Conservation (phyloP, 176 grass and related monocot genomes). For the Pharus latifolius region DNA sequence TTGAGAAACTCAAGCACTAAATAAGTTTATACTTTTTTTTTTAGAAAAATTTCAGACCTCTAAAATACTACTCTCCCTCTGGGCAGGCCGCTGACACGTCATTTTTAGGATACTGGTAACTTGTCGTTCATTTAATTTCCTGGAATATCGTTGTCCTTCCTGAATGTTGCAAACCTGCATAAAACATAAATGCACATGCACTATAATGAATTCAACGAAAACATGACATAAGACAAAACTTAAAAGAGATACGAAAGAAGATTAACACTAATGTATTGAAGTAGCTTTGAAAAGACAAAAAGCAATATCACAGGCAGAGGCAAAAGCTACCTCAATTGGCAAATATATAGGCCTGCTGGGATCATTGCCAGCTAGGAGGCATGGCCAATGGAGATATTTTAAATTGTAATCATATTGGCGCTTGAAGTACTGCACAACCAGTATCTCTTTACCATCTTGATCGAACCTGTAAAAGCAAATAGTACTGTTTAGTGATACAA, state of each 20-base stretch:
- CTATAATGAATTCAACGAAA: not conserved
- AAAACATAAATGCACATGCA: not conserved
- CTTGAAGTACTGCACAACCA: slow-evolving; percentile 64
- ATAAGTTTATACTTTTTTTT: too few species aligned
- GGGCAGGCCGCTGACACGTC: slow-evolving; percentile 44
- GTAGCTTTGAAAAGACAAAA: not conserved
- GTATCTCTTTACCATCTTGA: slow-evolving; percentile 18
- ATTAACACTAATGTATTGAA: not conserved
- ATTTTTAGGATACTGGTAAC: slow-evolving; percentile 41
- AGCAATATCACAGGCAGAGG: not conserved
- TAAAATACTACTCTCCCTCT: slow-evolving; percentile 38
- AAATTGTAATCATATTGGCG: slow-evolving; percentile 30
- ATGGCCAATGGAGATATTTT: slow-evolving; percentile 45
- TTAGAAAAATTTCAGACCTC: slow-evolving; percentile 23
- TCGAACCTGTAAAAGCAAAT: slow-evolving; percentile 50
- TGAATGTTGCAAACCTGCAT: slow-evolving; percentile 59
- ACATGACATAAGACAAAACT: not conserved
- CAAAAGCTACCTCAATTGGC: slow-evolving; percentile 57
- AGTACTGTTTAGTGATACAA: not conserved
- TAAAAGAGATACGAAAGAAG: not conserved
- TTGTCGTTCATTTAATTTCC: slow-evolving; percentile 59
- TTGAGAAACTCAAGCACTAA: too few species aligned
- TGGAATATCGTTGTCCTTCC: slow-evolving; percentile 51
- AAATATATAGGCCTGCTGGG: slow-evolving; percentile 52
- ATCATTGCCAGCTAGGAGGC: slow-evolving; percentile 61